phyloP scores from a whole-genome alignment of 225 moss, liverwort and hornwort genomes.

The Ulota crispa region DNA sequence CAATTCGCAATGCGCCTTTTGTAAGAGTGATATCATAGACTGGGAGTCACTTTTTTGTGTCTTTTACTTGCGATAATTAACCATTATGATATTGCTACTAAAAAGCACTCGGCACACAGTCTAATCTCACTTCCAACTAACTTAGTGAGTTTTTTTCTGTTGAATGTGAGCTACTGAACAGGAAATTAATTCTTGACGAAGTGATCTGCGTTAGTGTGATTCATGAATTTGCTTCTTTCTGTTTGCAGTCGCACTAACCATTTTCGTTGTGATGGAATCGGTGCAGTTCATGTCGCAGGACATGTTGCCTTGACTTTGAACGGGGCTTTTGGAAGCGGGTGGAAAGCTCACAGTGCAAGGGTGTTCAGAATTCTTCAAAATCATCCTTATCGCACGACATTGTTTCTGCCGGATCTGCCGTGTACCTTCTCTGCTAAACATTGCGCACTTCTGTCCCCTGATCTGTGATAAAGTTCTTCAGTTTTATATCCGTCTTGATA shows the following conservation, averaged over 20 bases:
- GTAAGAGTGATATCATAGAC: neutral
- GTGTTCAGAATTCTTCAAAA: slow-evolving; percentile 8
- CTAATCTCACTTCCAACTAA: neutral
- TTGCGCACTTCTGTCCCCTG: neutral
- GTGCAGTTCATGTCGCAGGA: slow-evolving; percentile 33
- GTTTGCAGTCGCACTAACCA: slow-evolving; percentile 3
- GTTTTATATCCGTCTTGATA: neutral
- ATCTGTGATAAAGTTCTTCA: slow-evolving; percentile 20
- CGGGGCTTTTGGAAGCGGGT: slow-evolving; percentile 23
- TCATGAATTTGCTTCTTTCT: slow-evolving; percentile 5
- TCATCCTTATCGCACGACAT: neutral
- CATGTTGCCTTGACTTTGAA: slow-evolving; percentile 22
- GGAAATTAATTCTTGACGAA: neutral
- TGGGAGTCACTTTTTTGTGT: neutral
- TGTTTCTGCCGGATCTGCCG: slow-evolving; percentile 12
- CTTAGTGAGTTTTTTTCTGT: neutral
- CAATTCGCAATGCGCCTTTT: neutral
- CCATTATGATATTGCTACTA: neutral
- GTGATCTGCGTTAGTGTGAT: neutral
- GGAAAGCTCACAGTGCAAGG: slow-evolving; percentile 22
- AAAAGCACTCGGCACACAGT: neutral
- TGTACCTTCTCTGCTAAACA: neutral
- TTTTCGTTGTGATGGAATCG: slow-evolving; percentile 28
- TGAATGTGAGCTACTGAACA: slow-evolving; percentile 6
- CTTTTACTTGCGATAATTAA: neutral